A percentile compares a stretch with the other conserved stretches of the same genome.
phyloP scores from a whole-genome alignment of 768 basidiomycete genomes.

The Leucosporidium scottii region DNA sequence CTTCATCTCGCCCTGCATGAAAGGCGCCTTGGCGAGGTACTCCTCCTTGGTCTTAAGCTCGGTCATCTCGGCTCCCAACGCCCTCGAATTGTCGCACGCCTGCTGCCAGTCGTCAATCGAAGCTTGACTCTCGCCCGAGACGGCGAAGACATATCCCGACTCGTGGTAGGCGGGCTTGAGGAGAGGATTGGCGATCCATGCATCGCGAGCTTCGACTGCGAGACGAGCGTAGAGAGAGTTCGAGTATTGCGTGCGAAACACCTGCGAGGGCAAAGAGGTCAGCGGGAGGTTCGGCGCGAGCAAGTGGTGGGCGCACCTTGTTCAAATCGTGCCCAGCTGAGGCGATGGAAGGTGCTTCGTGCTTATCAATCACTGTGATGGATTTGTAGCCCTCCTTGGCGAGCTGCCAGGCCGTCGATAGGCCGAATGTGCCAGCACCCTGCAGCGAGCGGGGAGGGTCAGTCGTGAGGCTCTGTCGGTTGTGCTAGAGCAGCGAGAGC shows the following conservation, averaged over 20 bases:
- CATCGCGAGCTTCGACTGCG: conserved; percentile 13
- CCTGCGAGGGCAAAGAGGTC: background rate
- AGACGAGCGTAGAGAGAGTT: conserved; percentile 2
- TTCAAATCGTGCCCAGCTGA: conserved; percentile 19
- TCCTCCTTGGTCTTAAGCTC: conserved; percentile 1
- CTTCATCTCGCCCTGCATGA: conserved; percentile 8
- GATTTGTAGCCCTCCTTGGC: conserved; percentile 51
- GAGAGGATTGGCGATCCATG: conserved; percentile 7
- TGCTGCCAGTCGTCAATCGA: conserved; percentile 13
- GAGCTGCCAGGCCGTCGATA: conserved; percentile 21
- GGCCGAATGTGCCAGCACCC: conserved; percentile 22
- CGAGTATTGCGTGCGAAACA: conserved; percentile 5
- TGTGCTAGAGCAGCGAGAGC: background rate
- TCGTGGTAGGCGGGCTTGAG: conserved; percentile 12
- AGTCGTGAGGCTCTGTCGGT: background rate
- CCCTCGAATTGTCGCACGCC: conserved; percentile 15
- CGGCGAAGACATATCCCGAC: conserved; percentile 21
- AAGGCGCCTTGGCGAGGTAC: conserved; percentile 11
- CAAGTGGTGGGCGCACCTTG: conserved; percentile 4
- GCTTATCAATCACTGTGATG: conserved; percentile 15
- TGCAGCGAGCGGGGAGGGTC: background rate
- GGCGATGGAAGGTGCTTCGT: conserved; percentile 9
- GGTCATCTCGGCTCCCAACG: conserved; percentile 4
- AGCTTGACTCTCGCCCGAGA: conserved; percentile 5
- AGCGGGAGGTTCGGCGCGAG: background rate